Conservation (phyloP, 208 protist genomes). For the Trypanosoma rangeli region DNA sequence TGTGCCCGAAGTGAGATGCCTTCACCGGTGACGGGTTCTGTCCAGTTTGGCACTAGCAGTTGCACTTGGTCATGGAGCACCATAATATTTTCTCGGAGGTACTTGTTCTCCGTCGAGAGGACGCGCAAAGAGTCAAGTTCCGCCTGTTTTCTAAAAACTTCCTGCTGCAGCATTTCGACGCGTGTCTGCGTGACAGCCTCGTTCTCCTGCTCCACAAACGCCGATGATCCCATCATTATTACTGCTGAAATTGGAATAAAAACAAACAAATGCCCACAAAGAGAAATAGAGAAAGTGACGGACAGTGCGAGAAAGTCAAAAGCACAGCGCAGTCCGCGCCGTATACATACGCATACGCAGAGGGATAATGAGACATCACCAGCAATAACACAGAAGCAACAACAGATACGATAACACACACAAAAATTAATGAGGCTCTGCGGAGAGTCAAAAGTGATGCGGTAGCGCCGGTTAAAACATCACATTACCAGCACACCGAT, state of each 20-base stretch:
- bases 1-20: slow-evolving; percentile 14
- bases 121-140: slow-evolving; percentile 16
- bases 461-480: not conserved
- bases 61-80: slow-evolving; percentile 16
- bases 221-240: slow-evolving; percentile 1
- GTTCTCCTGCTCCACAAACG: not conserved
- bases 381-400: not conserved
- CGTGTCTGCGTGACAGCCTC: not conserved
- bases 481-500: not conserved
- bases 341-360: not conserved
- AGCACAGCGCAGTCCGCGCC: not conserved
- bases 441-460: not conserved
- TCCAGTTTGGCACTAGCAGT: slow-evolving; percentile 13
- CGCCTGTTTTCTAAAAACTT: not conserved
- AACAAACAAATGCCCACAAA: not conserved
- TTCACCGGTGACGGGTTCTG: slow-evolving; percentile 13
- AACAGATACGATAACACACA: not conserved
- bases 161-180: slow-evolving; percentile 10
- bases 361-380: not conserved
- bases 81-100: slow-evolving; percentile 18
- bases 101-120: slow-evolving; percentile 22
- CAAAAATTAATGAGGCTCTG: not conserved
- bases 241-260: not conserved
- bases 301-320: not conserved
- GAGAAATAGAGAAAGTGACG: not conserved